These are phyloP conservation scores for Paspalum notatum DNA, from an alignment of 176 grass and related monocot genomes.

Conservation along the genomic window DNA sequence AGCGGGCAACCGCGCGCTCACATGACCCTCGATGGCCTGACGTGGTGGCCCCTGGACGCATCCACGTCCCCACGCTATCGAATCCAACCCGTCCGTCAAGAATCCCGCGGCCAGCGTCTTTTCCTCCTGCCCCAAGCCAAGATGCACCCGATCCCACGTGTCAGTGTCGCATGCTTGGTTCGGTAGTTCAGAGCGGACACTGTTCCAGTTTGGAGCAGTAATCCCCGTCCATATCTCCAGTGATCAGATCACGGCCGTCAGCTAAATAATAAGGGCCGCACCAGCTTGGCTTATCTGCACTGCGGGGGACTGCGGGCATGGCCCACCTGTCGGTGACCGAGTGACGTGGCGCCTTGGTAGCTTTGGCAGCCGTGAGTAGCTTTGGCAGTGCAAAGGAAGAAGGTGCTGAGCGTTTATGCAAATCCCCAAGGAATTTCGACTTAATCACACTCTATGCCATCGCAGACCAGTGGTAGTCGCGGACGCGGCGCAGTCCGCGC, in stretches of 20 bases:
- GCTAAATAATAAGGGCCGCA: not conserved
- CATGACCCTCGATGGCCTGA: not conserved
- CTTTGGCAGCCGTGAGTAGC: not conserved
- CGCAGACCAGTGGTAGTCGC: not conserved
- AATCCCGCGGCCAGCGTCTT: slow-evolving; percentile 17
- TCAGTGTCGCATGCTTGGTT: not conserved
- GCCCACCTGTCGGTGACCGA: not conserved
- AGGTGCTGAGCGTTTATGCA: not conserved
- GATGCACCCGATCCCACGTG: not conserved
- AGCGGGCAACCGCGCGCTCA: not conserved
- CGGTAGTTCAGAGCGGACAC: not conserved
- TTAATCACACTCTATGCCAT: slow-evolving; percentile 12
- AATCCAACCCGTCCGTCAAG: slow-evolving; percentile 25
- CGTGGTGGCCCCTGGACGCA: not conserved
- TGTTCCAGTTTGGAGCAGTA: not conserved
- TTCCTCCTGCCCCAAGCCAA: not conserved
- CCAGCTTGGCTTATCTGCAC: not conserved
- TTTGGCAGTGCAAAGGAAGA: not conserved
- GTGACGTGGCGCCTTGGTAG: not conserved
- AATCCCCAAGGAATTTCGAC: slow-evolving; percentile 5
- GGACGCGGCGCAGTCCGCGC: not conserved
- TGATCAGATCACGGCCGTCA: slow-evolving; percentile 19
- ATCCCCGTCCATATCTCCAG: slow-evolving; percentile 2
- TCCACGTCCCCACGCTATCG: slow-evolving; percentile 1
- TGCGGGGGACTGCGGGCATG: not conserved